Base-by-base conservation (phyloP, 2,329 filamentous ascomycete genomes). In the Stemphylium lycopersici region DNA sequence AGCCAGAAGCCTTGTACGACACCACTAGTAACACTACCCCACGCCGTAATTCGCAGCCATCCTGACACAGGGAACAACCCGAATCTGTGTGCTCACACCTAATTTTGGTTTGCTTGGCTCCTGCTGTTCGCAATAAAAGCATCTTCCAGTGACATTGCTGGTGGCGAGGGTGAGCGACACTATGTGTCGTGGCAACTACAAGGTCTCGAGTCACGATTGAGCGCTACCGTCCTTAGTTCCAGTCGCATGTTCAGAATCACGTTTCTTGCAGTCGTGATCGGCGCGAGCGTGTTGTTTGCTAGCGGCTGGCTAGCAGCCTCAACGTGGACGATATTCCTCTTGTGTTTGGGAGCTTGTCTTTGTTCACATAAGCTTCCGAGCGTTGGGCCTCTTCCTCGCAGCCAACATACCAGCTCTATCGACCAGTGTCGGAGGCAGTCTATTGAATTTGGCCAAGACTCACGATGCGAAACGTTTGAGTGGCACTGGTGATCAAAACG, bases 401-500 rank as follows among this genome's bases (percentile, higher is more conserved):
- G 15, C 15, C 29, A 36, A 20, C 29, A 32, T 10, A 5, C n/a
- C 6, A 6, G 7, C 18, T 20, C 16, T 32, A 34, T 16, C 34
- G 20, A 16, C 22, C n/a, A 29, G 15, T 15, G 10, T 16, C 12
- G 6, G 13, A n/a, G 16, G 11, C 10, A 34, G 15, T 31, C n/a
- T 29, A 44, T 40, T 7, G 29, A 34, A 16, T 3, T 18, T 15
- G 31, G 34, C 16, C 34, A 44, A 40, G 20, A 44, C 34, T 50
- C 40, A 55, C 38, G 33, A 43, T 40, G 16, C 22, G 22, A 32
- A 36, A 51, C 34, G 34, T 29, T 50, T 50, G 29, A 40, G 40
- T 55, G 41, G 34, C 52, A 51, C 46, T 55, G 12, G 46, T 43
- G 39, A 44, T 36, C n/a, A 10, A 34, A 29, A 39, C 13, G 34